Conservation (phyloP, 495 filamentous ascomycete species). For the Hyaloscypha finlandica region DNA sequence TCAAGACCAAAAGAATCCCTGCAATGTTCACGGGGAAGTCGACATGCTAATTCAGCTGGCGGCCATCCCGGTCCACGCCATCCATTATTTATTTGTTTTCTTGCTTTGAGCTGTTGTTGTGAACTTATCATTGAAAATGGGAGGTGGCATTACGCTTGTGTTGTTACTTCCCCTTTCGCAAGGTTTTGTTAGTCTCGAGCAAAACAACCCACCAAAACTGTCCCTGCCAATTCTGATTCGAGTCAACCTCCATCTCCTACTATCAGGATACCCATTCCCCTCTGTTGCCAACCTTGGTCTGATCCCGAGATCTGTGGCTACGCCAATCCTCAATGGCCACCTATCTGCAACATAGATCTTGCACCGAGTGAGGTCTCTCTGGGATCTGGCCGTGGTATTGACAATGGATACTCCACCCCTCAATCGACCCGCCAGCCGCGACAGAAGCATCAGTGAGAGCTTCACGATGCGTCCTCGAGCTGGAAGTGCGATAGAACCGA, state of each 20-base stretch:
- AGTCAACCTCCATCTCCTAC: background rate
- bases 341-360: background rate
- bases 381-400: background rate
- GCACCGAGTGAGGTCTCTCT: background rate
- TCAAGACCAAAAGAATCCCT: no score
- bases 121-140: background rate
- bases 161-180: background rate
- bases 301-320: background rate
- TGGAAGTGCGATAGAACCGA: slow-evolving; percentile 8
- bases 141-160: background rate
- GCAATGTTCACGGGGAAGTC: no score
- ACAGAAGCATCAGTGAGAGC: slow-evolving; percentile 12
- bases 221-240: background rate
- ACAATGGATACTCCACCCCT: slow-evolving; percentile 21
- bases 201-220: background rate
- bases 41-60: no score
- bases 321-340: background rate
- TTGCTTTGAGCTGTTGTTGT: background rate
- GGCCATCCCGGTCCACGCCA: no score
- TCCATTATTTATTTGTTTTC: background rate
- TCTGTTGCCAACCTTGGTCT: background rate
- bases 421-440: slow-evolving; percentile 9
- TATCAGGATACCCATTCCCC: background rate
- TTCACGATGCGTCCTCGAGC: slow-evolving; percentile 5
- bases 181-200: background rate